Conservation (phyloP, 352 stramenopile species). For the Phytopythium aichiense region DNA sequence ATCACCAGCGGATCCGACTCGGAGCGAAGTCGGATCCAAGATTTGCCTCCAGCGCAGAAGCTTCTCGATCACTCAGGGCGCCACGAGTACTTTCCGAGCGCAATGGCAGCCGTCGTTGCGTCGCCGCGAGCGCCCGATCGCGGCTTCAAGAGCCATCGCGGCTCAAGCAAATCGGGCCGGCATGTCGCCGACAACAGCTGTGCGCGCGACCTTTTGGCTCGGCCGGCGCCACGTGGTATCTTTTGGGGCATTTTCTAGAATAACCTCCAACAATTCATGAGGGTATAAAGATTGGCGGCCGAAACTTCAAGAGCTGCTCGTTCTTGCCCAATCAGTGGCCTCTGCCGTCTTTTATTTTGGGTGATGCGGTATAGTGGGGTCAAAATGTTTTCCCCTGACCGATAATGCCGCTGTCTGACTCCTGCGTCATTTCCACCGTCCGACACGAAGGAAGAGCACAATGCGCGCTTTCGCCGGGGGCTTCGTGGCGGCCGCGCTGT, state of each 20-base stretch:
- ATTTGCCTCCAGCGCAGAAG: no score
- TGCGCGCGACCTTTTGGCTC: neutral
- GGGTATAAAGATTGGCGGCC: neutral
- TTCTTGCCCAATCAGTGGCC: neutral
- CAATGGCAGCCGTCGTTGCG: neutral
- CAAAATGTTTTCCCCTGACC: neutral
- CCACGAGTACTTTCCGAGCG: conserved; percentile 1
- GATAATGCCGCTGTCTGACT: neutral
- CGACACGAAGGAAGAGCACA: neutral
- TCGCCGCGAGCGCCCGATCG: neutral
- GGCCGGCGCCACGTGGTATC: conserved; percentile 7
- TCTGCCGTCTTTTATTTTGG: neutral
- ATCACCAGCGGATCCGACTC: neutral
- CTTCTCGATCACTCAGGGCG: no score
- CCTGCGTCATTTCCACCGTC: neutral
- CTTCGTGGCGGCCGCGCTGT: conserved; percentile 9
- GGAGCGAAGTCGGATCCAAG: neutral
- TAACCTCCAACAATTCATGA: conserved; percentile 8
- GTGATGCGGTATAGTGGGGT: neutral
- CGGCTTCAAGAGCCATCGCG: neutral
- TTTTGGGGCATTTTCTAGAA: conserved; percentile 32
- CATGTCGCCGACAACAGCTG: neutral
- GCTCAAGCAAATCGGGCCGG: neutral
- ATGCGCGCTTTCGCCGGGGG: conserved; percentile 6
- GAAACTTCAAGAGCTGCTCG: conserved; percentile 21